These are phyloP conservation scores for Metschnikowia arizonensis DNA, from an alignment of 805 yeast species.

Conservation along the genomic window DNA sequence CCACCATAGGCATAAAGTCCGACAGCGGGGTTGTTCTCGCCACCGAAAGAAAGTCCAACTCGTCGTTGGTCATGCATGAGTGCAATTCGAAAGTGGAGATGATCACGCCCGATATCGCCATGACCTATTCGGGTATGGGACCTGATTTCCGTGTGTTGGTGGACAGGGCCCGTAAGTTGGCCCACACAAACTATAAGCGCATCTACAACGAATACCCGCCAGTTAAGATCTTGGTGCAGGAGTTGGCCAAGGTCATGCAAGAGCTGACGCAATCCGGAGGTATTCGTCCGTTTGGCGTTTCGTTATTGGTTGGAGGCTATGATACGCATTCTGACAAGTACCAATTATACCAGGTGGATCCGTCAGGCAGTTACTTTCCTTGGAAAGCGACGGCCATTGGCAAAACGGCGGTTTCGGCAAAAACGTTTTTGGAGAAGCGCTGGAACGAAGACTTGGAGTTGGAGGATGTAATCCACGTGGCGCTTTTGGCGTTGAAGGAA, in stretches of 20 bases:
- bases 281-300: conserved; percentile 98
- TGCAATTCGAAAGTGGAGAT: conserved; percentile 72
- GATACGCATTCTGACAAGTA: conserved; percentile 68
- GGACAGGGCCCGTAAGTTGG: conserved; percentile 88
- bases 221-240: conserved; percentile 87
- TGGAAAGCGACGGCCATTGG: conserved; percentile 99
- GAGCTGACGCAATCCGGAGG: conserved; percentile 99
- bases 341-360: conserved; percentile 94
- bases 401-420: conserved; percentile 92
- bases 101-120: conserved; percentile 93
- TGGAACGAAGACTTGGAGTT: conserved; percentile 97
- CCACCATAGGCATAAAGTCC: conserved; percentile 89
- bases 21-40: conserved; percentile 96
- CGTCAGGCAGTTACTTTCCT: conserved; percentile 95
- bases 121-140: conserved; percentile 98
- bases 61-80: conserved; percentile 71
- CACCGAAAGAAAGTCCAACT: conserved; percentile 86
- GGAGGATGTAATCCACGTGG: conserved; percentile 97
- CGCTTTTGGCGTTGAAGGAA: conserved; percentile 88
- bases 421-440: conserved; percentile 94
- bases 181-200: conserved; percentile 90
- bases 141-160: conserved; percentile 95
- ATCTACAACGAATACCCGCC: conserved; percentile 97
- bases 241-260: conserved; percentile 94
- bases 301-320: conserved; percentile 88